Evolutionary conservation across 371 early-diverging fungal species (phyloP), one percentile per base, ranked within the genome.

Genomic region (Blakeslea trispora): DNA sequence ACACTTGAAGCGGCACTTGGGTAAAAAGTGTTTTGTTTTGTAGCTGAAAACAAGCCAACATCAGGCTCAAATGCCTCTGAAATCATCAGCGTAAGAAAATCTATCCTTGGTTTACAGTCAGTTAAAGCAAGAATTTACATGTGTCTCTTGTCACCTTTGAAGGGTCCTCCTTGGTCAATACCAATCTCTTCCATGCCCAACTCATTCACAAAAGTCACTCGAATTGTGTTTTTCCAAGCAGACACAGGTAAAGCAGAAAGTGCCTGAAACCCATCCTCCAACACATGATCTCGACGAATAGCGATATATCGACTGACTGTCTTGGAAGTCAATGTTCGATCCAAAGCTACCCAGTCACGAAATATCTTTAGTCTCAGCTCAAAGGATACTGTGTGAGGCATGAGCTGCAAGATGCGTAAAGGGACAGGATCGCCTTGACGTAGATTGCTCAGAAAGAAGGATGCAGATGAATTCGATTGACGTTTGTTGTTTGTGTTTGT

Each of bases 101-200:
- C 96, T 72, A 78, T 42, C 57, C 67, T 17, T 60, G n/a, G n/a
- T n/a, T n/a, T n/a, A n/a, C n/a, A n/a, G n/a, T n/a, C n/a, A n/a
- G n/a, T n/a, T n/a, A n/a, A n/a, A n/a, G n/a, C n/a, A n/a, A n/a
- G n/a, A n/a, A n/a, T n/a, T n/a, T n/a, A n/a, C n/a, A n/a, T n/a
- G n/a, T 57, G 0, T 11, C 5, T 32, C 22, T 45, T 69, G n/a
- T n/a, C n/a, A 75, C 79, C 79, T 71, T 96, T 96, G 67, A 94
- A 96, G 6, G 96, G 91, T 2, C 94, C 95, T 8, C 95, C 95
- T 59, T 93, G 93, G 66, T 97, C 96, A 40, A 95, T 88, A 14
- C 97, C 97, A 11, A 89, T 90, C 68, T 96, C 96, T 2, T 73
- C 79, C 45, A 86, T 61, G 63, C 82, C 82, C 8, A 83, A 47